Evolutionary conservation across 495 filamentous ascomycete genomes (phyloP).

Genomic region (Tuber calosporum): DNA sequence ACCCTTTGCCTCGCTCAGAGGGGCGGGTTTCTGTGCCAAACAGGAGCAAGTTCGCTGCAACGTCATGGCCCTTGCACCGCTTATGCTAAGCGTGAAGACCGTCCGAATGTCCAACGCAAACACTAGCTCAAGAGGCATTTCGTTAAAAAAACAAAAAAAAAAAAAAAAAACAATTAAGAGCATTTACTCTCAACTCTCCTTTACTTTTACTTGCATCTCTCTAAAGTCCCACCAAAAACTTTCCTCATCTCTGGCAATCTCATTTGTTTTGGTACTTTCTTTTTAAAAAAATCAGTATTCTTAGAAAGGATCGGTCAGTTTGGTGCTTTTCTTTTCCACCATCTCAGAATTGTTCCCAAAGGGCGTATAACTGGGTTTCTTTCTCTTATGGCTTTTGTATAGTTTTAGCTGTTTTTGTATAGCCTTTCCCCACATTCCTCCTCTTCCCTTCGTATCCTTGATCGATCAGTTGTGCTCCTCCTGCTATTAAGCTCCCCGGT

Average conservation of each 20-base stretch:
- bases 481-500: not conserved
- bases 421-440: not conserved
- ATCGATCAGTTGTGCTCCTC: not conserved
- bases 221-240: not conserved
- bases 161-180: not conserved
- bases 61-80: not conserved
- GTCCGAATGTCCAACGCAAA: not conserved
- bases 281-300: not conserved
- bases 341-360: not conserved
- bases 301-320: not conserved
- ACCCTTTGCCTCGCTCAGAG: not conserved
- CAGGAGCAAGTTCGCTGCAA: not conserved
- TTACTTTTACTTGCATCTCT: constrained; percentile 3
- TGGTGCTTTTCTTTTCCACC: not conserved
- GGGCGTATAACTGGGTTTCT: not conserved
- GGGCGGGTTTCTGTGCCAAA: not conserved
- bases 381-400: not conserved
- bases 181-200: not conserved
- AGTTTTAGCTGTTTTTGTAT: not conserved
- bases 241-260: not conserved
- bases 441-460: not conserved
- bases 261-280: constrained; percentile 1
- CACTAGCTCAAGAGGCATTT: not conserved
- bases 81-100: not conserved
- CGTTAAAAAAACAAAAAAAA: not conserved